A percentile compares a stretch with the other conserved stretches of the same genome.
phyloP scores from a whole-genome alignment of 75 land plant species.

The Picea glauca region DNA sequence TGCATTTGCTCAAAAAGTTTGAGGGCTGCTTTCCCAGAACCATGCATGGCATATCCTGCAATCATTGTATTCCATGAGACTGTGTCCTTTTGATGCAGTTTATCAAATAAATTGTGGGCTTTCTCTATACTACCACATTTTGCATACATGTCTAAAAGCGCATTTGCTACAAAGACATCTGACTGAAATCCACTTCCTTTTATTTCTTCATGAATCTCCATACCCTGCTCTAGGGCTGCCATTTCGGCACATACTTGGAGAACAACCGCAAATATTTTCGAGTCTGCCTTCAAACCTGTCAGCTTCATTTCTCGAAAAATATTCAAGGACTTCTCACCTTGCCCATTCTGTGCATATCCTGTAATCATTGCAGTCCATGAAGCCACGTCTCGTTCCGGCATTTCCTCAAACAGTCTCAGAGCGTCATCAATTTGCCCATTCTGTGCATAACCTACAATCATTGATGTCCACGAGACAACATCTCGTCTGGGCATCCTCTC shows the following conservation, averaged over 20 bases:
- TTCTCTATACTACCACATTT: slow-evolving; percentile 19
- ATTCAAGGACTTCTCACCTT: background rate
- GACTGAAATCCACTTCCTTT: background rate
- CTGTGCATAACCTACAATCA: slow-evolving; percentile 2
- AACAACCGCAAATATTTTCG: slow-evolving; percentile 36
- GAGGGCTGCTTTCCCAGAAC: slow-evolving; percentile 7
- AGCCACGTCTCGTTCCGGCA: background rate
- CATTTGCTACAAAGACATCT: slow-evolving; percentile 12
- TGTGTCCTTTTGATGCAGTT: slow-evolving; percentile 10
- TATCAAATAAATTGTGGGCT: slow-evolving; percentile 16
- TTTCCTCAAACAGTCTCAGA: background rate
- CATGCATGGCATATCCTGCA: slow-evolving; percentile 21
- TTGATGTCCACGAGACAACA: slow-evolving; percentile 1
- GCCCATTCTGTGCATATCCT: slow-evolving; percentile 1
- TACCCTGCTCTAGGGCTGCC: slow-evolving; percentile 15
- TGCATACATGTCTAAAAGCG: slow-evolving; percentile 14
- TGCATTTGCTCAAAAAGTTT: slow-evolving; percentile 17
- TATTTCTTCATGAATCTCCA: slow-evolving; percentile 28
- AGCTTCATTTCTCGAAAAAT: slow-evolving; percentile 14
- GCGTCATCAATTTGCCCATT: background rate
- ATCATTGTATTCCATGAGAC: slow-evolving; percentile 26
- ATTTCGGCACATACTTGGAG: slow-evolving; percentile 42
- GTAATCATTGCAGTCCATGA: slow-evolving; percentile 8
- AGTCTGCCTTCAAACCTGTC: slow-evolving; percentile 17
- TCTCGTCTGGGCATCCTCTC: slow-evolving; percentile 1